Evolutionary conservation across 768 basidiomycete genomes (phyloP), one percentile per base, ranked within the genome.

Genomic region (Psilocybe tampanensis): DNA sequence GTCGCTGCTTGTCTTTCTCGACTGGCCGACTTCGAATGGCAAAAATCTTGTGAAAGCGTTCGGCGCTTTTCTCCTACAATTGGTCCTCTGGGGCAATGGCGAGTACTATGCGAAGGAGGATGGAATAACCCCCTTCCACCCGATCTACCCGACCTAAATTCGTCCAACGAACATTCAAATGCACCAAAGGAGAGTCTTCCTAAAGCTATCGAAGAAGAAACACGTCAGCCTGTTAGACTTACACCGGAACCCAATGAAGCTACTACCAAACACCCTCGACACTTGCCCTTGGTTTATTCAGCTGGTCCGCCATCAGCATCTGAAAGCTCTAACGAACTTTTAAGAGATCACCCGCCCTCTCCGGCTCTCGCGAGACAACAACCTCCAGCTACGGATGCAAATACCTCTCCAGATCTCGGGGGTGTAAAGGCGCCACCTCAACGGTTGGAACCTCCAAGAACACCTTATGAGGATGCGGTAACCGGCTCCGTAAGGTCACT

Each of bases 21-120:
- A 22, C 74, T 92, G n/a, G 90, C 89, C 1, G 90, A 93, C 55
- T 84, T 85, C 6, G 89, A 92, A 72, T 94, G 91, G 90, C 66
- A 81, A 21, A 84, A 84, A 34, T 72, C 81, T 12, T 90, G 88
- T 62, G 90, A 92, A 74, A 78, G 78, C n/a, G 81, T 92, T 21
- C 82, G 90, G 41, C 78, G 85, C 5, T 82, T 83, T 61, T 80
- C 87, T 13, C 85, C 89, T 0, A 80, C 79, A 12, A 77, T 94
- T 32, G 91, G 89, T 0, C 77, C 76, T n/a, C 75, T 92, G 3
- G 87, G 85, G 4, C 84, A 90, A 75, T 91, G 85, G 84, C 79
- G 84, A 50, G 77, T 85, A 5, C 73, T 89, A 2, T 92, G 90
- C 63, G 91, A 94, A 72, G 90, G 88, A 12, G 83, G 83, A 8